Evolutionary conservation across 2,329 filamentous ascomycete species (phyloP).

Genomic region (Neonectria faginata): DNA sequence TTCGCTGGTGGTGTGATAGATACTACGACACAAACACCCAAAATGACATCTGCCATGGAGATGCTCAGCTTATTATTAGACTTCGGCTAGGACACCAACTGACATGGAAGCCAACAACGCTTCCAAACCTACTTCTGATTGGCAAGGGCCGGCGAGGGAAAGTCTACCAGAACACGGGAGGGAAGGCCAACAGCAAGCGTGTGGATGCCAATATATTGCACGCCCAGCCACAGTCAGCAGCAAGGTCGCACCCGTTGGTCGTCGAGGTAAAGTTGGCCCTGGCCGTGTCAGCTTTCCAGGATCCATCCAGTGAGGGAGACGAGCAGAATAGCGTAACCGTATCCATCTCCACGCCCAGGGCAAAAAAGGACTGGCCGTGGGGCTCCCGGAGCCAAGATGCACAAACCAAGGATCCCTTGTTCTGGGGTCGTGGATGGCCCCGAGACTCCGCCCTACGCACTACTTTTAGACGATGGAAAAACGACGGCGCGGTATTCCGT

Average conservation of each 20-base stretch:
- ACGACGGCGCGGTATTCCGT: background rate
- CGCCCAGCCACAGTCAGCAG: background rate
- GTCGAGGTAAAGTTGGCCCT: slow-evolving; percentile 3
- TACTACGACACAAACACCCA: background rate
- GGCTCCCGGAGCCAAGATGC: background rate
- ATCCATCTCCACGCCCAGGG: background rate
- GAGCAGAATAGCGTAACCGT: slow-evolving; percentile 7
- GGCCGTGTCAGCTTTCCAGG: background rate
- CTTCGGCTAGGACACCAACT: background rate
- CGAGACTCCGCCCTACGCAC: background rate
- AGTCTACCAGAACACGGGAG: background rate
- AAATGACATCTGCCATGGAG: background rate
- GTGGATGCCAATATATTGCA: slow-evolving; percentile 1
- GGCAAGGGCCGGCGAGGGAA: background rate
- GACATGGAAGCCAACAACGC: background rate
- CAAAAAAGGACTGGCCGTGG: too few relatives aligned
- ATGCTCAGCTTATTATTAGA: background rate
- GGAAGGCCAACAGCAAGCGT: background rate
- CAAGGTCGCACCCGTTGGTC: background rate
- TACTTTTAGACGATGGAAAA: background rate
- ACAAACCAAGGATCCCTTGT: background rate
- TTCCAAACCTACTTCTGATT: background rate
- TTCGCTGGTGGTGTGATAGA: background rate
- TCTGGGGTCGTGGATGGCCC: background rate
- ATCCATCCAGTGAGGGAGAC: background rate